These are phyloP conservation scores for Russula ochroleuca DNA, from an alignment of 768 basidiomycete species.

Conservation along the genomic window DNA sequence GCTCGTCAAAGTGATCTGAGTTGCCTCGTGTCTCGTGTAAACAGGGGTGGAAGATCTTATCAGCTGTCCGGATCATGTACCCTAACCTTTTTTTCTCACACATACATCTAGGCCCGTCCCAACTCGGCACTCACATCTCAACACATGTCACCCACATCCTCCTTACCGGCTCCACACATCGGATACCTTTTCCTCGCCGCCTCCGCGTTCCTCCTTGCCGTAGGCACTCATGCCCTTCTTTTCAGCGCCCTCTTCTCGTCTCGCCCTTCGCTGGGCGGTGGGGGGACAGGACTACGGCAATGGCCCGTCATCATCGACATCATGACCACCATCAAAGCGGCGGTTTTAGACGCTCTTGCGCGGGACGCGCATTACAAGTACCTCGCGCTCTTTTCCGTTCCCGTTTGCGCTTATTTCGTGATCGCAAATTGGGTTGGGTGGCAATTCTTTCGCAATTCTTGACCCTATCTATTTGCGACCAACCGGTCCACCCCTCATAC, in stretches of 20 bases:
- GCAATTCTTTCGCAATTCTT: conserved; percentile 95
- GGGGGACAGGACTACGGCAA: neutral
- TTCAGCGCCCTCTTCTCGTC: conserved; percentile 19
- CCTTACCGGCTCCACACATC: conserved; percentile 8
- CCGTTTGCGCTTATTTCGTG: conserved; percentile 80
- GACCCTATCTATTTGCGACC: conserved; percentile 27
- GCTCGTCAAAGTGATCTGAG: neutral
- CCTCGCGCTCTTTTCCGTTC: conserved; percentile 70
- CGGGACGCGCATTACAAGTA: conserved; percentile 90
- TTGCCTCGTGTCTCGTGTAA: conserved; percentile 22
- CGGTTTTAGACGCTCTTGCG: conserved; percentile 58
- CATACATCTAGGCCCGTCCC: neutral
- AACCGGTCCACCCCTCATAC: no score
- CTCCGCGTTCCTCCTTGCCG: conserved; percentile 15
- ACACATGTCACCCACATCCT: conserved; percentile 1
- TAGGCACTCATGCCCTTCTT: conserved; percentile 22
- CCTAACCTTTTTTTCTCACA: neutral
- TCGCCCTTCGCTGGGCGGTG: neutral
- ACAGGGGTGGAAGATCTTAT: conserved; percentile 9
- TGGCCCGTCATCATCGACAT: neutral
- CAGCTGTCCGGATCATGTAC: neutral
- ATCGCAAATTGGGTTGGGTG: conserved; percentile 99
- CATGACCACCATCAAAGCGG: neutral
- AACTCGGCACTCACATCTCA: no score
- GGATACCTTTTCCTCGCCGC: conserved; percentile 19